phyloP scores from a whole-genome alignment of 2,329 filamentous ascomycete species.

The Leptographium radiaticola region DNA sequence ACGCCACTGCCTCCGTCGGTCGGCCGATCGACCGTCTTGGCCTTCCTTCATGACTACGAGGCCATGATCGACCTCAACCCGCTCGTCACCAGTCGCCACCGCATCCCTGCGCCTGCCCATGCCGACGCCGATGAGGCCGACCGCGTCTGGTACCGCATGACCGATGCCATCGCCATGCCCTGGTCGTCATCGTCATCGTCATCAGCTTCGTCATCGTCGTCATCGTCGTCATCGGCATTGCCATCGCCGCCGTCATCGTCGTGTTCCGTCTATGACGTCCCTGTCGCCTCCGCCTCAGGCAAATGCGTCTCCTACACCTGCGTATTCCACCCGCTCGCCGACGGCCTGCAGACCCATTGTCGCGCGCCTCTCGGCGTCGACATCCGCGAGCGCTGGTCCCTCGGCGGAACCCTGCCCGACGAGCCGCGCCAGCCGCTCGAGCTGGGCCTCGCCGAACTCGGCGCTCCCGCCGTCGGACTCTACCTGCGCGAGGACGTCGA shows the following conservation, averaged over 20 bases:
- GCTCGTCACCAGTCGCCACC: slow-evolving; percentile 58
- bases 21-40: slow-evolving; percentile 55
- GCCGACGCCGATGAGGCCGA: slow-evolving; percentile 57
- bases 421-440: slow-evolving; percentile 55
- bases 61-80: slow-evolving; percentile 86
- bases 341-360: slow-evolving; percentile 68
- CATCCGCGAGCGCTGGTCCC: slow-evolving; percentile 64
- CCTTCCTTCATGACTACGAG: slow-evolving; percentile 63
- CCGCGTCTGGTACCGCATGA: slow-evolving; percentile 66
- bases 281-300: background rate
- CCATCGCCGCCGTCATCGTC: background rate
- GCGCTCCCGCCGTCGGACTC: slow-evolving; percentile 53
- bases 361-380: slow-evolving; percentile 74
- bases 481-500: slow-evolving; percentile 80
- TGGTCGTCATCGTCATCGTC: slow-evolving; percentile 1
- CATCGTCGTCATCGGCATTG: background rate
- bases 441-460: slow-evolving; percentile 41
- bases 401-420: slow-evolving; percentile 58
- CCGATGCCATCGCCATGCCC: slow-evolving; percentile 62
- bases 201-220: too few relatives aligned
- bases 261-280: too few relatives aligned
- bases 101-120: slow-evolving; percentile 52
- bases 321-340: slow-evolving; percentile 62
- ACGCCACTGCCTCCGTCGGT: slow-evolving; percentile 62
- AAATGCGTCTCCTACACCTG: slow-evolving; percentile 61